Conservation (phyloP, 805 yeast genomes). For the Cyberlindnera mycetangii region DNA sequence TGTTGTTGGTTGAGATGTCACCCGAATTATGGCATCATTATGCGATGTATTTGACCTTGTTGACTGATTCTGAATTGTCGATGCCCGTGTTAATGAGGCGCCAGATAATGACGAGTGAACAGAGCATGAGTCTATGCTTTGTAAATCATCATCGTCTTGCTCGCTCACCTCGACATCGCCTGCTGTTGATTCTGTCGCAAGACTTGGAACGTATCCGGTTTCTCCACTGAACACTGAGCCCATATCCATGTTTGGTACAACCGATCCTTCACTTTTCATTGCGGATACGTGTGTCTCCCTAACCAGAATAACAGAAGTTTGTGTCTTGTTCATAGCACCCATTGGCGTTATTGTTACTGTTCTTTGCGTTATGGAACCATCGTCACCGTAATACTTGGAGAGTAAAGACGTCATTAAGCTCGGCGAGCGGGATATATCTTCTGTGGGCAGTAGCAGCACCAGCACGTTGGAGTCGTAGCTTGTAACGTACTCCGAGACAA, state of each 20-base stretch:
- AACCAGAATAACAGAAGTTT: conserved; percentile 17
- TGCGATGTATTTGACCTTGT: neutral
- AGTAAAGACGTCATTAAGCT: conserved; percentile 14
- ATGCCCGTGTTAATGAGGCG: conserved; percentile 14
- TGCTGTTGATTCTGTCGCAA: neutral
- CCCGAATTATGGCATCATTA: conserved; percentile 5
- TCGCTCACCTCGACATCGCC: neutral
- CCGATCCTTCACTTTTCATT: neutral
- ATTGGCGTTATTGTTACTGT: conserved; percentile 17
- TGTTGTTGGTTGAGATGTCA: conserved; percentile 2
- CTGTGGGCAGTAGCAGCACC: conserved; percentile 17
- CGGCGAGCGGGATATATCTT: conserved; percentile 15
- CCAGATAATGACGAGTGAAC: conserved; percentile 9
- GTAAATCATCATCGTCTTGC: conserved; percentile 4
- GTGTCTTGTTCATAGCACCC: conserved; percentile 12
- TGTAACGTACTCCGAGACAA: conserved; percentile 12
- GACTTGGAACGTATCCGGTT: conserved; percentile 16
- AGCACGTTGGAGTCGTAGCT: conserved; percentile 17
- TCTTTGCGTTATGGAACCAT: conserved; percentile 1
- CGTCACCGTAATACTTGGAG: conserved; percentile 14
- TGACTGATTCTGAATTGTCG: conserved; percentile 9
- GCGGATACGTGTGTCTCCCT: conserved; percentile 2
- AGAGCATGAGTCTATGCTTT: conserved; percentile 7
- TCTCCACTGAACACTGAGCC: conserved; percentile 17
- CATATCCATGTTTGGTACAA: conserved; percentile 9